phyloP scores from a whole-genome alignment of 176 grass and related monocot species.

The Musa itinerans region DNA sequence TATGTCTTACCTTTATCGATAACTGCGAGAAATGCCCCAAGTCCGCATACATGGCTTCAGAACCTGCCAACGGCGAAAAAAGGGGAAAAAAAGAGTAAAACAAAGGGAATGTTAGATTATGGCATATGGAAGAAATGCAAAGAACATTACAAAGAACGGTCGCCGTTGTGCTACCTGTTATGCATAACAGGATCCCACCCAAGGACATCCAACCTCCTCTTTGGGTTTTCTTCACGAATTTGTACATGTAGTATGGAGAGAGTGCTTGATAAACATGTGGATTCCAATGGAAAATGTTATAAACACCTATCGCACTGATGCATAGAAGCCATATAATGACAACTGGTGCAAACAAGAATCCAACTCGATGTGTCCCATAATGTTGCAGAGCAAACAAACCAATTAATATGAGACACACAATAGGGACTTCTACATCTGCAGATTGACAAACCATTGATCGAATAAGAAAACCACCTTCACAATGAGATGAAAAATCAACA shows the following conservation, averaged over 20 bases:
- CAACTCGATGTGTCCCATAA: conserved; percentile 85
- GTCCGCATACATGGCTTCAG: conserved; percentile 99
- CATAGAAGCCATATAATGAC: conserved; percentile 90
- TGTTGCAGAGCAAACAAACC: conserved; percentile 91
- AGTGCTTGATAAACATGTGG: conserved; percentile 83
- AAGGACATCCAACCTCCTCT: conserved; percentile 96
- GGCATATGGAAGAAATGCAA: not conserved
- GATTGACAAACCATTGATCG: conserved; percentile 15
- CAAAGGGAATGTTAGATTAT: not conserved
- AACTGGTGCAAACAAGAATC: conserved; percentile 86
- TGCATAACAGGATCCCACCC: conserved; percentile 80
- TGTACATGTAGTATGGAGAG: conserved; percentile 98
- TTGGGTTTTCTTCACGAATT: conserved; percentile 89
- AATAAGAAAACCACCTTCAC: conserved; percentile 2
- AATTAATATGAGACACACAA: conserved; percentile 72
- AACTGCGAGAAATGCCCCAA: conserved; percentile 91
- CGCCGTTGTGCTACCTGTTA: conserved; percentile 50
- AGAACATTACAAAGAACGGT: not conserved
- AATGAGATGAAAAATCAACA: not conserved
- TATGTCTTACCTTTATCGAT: conserved; percentile 76
- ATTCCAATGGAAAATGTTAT: conserved; percentile 88
- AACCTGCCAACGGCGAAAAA: conserved; percentile 46
- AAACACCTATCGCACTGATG: conserved; percentile 83
- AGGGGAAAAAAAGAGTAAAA: not conserved
- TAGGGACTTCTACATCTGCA: conserved; percentile 89